phyloP scores from a whole-genome alignment of 1,139 yeast species.

The Debaryomyces sp. region DNA sequence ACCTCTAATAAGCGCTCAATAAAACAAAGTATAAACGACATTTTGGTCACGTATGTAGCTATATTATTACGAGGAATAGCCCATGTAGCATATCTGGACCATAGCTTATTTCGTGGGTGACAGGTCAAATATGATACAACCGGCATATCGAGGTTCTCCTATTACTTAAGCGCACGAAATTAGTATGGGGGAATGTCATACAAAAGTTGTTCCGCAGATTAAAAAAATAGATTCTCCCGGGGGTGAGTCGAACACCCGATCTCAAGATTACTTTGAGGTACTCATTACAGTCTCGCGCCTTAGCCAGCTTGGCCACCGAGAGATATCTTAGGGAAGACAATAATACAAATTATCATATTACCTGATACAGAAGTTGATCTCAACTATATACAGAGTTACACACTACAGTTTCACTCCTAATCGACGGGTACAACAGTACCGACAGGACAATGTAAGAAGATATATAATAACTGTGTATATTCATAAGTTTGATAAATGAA shows the following conservation, averaged over 20 bases:
- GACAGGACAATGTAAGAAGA: too few species aligned
- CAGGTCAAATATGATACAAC: background rate
- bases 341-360: background rate
- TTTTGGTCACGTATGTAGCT: background rate
- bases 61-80: background rate
- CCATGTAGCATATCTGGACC: too few species aligned
- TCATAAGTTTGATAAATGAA: background rate
- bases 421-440: too few species aligned
- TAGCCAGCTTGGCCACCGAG: constrained; percentile 81
- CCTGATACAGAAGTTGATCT: too few species aligned
- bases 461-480: background rate
- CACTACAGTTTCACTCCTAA: too few species aligned
- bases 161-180: background rate
- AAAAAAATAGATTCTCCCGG: constrained; percentile 66
- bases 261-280: constrained; percentile 62
- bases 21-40: background rate
- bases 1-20: background rate
- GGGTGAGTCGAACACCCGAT: constrained; percentile 88
- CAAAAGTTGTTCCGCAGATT: constrained; percentile 3
- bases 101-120: background rate
- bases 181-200: background rate
- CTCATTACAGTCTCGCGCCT: constrained; percentile 80
- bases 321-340: constrained; percentile 27
- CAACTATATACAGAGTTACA: too few species aligned
- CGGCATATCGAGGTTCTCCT: background rate